Conservation (phyloP, 192 early-diverging fungal species). For the Umbelopsis sp. region DNA sequence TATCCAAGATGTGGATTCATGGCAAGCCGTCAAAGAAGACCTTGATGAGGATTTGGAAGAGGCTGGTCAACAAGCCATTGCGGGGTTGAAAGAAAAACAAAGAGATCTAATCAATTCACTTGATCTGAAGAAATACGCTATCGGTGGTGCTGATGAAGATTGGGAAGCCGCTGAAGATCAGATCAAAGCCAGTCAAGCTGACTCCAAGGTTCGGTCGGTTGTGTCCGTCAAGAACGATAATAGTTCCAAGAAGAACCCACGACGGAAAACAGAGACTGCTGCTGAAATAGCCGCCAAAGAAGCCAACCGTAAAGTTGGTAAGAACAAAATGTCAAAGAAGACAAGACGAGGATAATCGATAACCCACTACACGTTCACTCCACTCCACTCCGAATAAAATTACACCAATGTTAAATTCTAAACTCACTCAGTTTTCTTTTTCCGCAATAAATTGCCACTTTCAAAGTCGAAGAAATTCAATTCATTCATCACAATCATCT, state of each 20-base stretch:
- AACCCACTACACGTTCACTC: background rate
- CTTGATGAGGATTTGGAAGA: conserved; percentile 86
- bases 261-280: conserved; percentile 46
- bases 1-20: conserved; percentile 74
- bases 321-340: conserved; percentile 42
- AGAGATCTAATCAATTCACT: conserved; percentile 77
- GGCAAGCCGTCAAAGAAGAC: conserved; percentile 80
- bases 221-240: conserved; percentile 76
- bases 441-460: too few relatives aligned
- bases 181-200: conserved; percentile 54
- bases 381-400: too few relatives aligned
- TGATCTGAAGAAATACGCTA: conserved; percentile 74
- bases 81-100: conserved; percentile 69
- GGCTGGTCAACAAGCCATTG: conserved; percentile 75
- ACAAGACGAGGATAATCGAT: conserved; percentile 34
- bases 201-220: conserved; percentile 55
- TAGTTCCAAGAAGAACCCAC: conserved; percentile 53
- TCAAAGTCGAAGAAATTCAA: too few relatives aligned
- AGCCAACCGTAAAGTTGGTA: conserved; percentile 31
- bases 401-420: background rate
- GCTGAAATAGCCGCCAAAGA: conserved; percentile 50
- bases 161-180: conserved; percentile 72
- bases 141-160: conserved; percentile 68
- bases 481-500: too few relatives aligned
- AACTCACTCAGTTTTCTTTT: too few relatives aligned